Evolutionary conservation across 1,284 basidiomycete species (phyloP), one percentile per base, ranked within the genome.

Genomic region (Malassezia restricta): DNA sequence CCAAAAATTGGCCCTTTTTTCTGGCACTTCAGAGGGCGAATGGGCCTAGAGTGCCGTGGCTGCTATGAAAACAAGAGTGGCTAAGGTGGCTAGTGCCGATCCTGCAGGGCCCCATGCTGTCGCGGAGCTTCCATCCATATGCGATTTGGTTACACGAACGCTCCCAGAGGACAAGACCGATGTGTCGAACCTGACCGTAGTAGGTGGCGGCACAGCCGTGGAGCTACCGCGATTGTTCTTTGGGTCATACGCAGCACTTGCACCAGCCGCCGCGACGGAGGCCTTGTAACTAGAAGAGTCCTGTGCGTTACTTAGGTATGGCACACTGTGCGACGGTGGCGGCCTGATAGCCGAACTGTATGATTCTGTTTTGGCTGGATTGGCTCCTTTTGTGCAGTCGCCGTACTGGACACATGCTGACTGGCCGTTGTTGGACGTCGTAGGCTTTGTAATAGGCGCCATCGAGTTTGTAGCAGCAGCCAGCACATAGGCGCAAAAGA

Each of bases 371-470:
- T 49, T 55, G 39, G 14, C n/a, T 1, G 43, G 30, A 15, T 47
- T 46, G 15, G 31, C 9, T 7, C 38, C 35, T 15, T n/a, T 50
- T 1, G 53, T 50, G 29, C 53, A 55, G 31, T 47, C 53, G 8
- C 53, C 53, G 33, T 20, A 55, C 35, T 55, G 53, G 32, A 55
- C 48, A 32, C 53, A 55, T 1, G 38, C 53, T 9, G 47, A 46
- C 29, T 50, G 42, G 5, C 47, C 53, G 17, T 55, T 55, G 12
- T 14, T 41, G 35, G 39, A 37, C 1, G 47, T 41, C 1, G 49
- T 50, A 7, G 53, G 53, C 9, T 37, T 30, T 2, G 53, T 45
- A 2, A 51, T 38, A 3, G 49, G 49, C 17, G 49, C 49, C 49
- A 51, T 51, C 11, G 42, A 44, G 9, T 31, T 35, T 3, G 41